Conservation (phyloP, 208 protist genomes). For the Trypanosoma avium region DNA sequence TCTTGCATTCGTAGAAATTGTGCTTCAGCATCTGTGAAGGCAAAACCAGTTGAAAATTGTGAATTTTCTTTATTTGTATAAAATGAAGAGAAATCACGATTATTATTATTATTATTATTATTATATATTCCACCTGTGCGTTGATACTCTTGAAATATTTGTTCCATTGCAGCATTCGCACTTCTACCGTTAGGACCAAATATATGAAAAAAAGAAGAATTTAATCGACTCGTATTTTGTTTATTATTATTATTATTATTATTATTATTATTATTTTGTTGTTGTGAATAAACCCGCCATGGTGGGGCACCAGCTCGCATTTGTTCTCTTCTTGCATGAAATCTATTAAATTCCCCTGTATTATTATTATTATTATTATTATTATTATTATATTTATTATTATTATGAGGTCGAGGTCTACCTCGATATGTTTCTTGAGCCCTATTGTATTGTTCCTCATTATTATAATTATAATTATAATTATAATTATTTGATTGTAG, state of each 20-base stretch:
- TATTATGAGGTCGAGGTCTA: neutral
- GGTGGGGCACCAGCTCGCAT: slow-evolving; percentile 26
- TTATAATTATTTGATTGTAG: slow-evolving; percentile 13
- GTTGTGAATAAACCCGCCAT: slow-evolving; percentile 9
- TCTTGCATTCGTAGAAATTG: slow-evolving; percentile 47
- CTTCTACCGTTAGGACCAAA: neutral
- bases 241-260: neutral
- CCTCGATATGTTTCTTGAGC: slow-evolving; percentile 45
- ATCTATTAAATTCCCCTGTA: slow-evolving; percentile 37
- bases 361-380: neutral
- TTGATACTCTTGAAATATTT: slow-evolving; percentile 2
- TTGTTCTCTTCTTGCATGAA: slow-evolving; percentile 2
- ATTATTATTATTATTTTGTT: neutral
- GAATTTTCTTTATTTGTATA: neutral
- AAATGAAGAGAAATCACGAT: no score
- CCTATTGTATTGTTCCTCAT: slow-evolving; percentile 36
- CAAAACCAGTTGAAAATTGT: neutral
- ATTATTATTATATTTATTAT: neutral
- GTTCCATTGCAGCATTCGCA: neutral
- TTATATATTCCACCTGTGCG: neutral
- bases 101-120: neutral
- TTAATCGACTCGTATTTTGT: no score
- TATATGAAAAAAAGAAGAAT: no score
- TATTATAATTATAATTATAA: slow-evolving; percentile 10
- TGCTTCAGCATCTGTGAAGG: neutral